Evolutionary conservation across 2,329 filamentous ascomycete genomes (phyloP), one percentile per base, ranked within the genome.

Genomic region (Rhinocladiella similis): DNA sequence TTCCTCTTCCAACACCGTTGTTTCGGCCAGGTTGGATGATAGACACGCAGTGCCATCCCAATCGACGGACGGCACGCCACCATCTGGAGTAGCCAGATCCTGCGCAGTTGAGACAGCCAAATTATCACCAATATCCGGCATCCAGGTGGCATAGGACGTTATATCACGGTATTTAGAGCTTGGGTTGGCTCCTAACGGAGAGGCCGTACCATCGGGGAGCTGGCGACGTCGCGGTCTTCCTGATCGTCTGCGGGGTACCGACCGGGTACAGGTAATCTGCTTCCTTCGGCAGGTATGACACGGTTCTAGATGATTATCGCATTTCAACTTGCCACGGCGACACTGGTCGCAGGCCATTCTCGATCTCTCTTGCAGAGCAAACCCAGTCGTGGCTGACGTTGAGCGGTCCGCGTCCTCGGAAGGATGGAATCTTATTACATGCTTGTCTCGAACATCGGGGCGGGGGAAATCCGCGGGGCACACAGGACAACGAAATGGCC

Each of bases 261-360:
- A 12, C 10, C 35, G n/a, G 25, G 38, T 54, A 54, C 12, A 43
- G 38, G 51, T 50, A 58, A 19, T 33, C 39, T 4, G 39, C 27
- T 4, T 18, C 7, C 9, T 36, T 43, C 1, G 51, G 36, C 41
- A n/a, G n/a, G n/a, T n/a, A n/a, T 42, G 50, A 47, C 56, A 59
- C 38, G 52, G 48, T 12, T 22, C 41, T 39, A 63, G 66, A 38
- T 58, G 50, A 7, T 63, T 64, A 41, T 65, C 59, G 46, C 65
- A 67, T 35, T 62, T 60, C 47, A 66, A 59, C 50, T 67, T 67
- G 33, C 61, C 59, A 38, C 59, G 57, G n/a, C 64, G 61, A 49
- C 65, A 67, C 38, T 58, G 47, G 38, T 64, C 57, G 41, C 65
- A 67, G 9, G 65, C 65, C 9, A 61, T 63, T 48, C 64, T 63